phyloP scores from a whole-genome alignment of 2,329 filamentous ascomycete genomes.

The Waltergamsia citrina region DNA sequence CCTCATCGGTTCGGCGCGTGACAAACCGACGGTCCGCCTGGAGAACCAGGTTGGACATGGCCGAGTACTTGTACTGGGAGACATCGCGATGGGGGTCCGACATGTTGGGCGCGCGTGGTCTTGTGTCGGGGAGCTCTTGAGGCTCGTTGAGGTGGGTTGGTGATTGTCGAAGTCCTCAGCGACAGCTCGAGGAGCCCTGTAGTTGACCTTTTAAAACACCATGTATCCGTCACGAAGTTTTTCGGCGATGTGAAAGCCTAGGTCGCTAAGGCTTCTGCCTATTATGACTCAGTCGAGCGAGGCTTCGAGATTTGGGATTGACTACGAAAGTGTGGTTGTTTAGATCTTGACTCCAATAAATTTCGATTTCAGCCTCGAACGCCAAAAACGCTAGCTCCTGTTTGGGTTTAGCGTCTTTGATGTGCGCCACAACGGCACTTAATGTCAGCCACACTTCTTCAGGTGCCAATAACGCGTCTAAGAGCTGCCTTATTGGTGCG shows the following conservation, averaged over 20 bases:
- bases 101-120: constrained; percentile 52
- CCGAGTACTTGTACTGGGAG: constrained; percentile 97
- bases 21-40: constrained; percentile 97
- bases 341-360: constrained; percentile 20
- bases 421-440: background rate
- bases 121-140: constrained; percentile 9
- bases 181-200: constrained; percentile 21
- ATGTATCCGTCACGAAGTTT: constrained; percentile 17
- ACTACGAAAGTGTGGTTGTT: constrained; percentile 3
- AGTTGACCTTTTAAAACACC: constrained; percentile 18
- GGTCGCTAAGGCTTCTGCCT: constrained; percentile 10
- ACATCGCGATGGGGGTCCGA: constrained; percentile 71
- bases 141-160: constrained; percentile 5
- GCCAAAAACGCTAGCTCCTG: background rate
- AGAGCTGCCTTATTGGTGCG: too few relatives aligned
- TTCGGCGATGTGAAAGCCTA: constrained; percentile 7
- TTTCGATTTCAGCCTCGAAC: constrained; percentile 16
- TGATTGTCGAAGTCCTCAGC: constrained; percentile 19
- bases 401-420: background rate
- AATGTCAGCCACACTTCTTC: constrained; percentile 2
- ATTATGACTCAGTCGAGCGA: constrained; percentile 8
- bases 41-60: constrained; percentile 99
- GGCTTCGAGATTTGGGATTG: too few relatives aligned
- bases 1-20: constrained; percentile 84
- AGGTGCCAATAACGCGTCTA: too few relatives aligned